These are phyloP conservation scores for Beauveria brongniartii DNA, from an alignment of 2,329 filamentous ascomycete genomes.

Conservation along the genomic window DNA sequence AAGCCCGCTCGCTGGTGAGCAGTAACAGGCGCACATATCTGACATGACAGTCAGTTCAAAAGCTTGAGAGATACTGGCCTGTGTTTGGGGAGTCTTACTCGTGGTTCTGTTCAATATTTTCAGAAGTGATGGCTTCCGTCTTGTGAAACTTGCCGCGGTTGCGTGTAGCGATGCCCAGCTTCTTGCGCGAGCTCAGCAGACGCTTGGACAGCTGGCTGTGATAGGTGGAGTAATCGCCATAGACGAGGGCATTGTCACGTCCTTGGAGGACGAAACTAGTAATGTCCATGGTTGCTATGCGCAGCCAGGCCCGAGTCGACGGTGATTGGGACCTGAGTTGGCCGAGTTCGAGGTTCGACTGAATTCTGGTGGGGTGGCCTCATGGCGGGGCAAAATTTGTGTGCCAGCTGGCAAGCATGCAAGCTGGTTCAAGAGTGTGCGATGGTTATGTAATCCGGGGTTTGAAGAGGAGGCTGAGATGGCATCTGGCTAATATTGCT, in stretches of 20 bases:
- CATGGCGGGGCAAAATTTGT: conserved; percentile 14
- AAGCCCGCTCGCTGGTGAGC: conserved; percentile 81
- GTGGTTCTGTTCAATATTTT: conserved; percentile 65
- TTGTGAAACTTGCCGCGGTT: conserved; percentile 79
- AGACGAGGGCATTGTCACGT: conserved; percentile 74
- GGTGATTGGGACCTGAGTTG: conserved; percentile 3
- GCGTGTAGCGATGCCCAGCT: conserved; percentile 73
- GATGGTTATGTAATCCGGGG: conserved; percentile 10
- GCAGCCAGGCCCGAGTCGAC: conserved; percentile 1
- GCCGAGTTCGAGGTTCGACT: background rate
- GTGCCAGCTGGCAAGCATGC: background rate
- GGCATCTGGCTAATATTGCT: too few species aligned
- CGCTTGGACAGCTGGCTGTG: conserved; percentile 71
- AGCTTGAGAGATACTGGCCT: background rate
- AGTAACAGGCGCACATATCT: conserved; percentile 75
- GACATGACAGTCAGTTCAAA: background rate
- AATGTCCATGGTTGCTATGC: conserved; percentile 63
- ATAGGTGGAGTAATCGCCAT: conserved; percentile 85
- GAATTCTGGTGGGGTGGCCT: conserved; percentile 10
- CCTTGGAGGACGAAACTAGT: conserved; percentile 74
- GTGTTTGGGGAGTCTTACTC: conserved; percentile 50
- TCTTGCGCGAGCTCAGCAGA: conserved; percentile 75
- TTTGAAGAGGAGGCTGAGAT: background rate
- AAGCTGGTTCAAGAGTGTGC: background rate
- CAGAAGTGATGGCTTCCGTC: conserved; percentile 61